Conservation (phyloP, 164 flowering plant species). For the Annona cherimola region DNA sequence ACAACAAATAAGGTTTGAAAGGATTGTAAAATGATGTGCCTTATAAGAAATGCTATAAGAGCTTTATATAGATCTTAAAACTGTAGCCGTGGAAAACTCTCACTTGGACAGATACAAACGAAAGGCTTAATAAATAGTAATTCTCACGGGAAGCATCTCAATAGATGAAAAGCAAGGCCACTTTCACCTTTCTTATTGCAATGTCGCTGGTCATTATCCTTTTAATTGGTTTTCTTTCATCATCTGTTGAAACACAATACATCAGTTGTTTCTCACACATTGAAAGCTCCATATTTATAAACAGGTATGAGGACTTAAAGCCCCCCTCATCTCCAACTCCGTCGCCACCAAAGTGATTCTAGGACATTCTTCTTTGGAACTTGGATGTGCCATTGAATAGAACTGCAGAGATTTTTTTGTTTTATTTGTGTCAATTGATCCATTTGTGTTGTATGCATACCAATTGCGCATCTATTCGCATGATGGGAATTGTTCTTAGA, state of each 20-base stretch:
- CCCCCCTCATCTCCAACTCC: conserved; percentile 66
- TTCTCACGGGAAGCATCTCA: conserved; percentile 2
- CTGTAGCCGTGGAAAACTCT: too few relatives aligned
- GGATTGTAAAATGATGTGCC: too few relatives aligned
- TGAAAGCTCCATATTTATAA: conserved; percentile 2
- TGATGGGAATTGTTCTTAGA: not conserved
- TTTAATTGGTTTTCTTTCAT: not conserved
- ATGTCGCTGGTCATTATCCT: conserved; percentile 10
- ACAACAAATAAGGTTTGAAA: too few relatives aligned
- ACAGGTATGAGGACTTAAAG: conserved; percentile 83
- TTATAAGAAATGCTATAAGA: too few relatives aligned
- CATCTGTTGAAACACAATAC: not conserved
- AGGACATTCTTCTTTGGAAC: not conserved
- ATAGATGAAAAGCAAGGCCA: conserved; percentile 29
- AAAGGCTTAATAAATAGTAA: too few relatives aligned
- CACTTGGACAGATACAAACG: too few relatives aligned
- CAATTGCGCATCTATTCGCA: not conserved
- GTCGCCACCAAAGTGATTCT: conserved; percentile 23
- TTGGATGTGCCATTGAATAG: not conserved
- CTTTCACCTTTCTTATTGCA: conserved; percentile 65
- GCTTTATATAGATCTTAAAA: too few relatives aligned
- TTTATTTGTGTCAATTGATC: not conserved
- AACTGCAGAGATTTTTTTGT: not conserved
- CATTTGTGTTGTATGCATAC: not conserved
- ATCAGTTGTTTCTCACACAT: not conserved